phyloP scores from a whole-genome alignment of 495 filamentous ascomycete genomes.

The Neurospora tetrasperma region DNA sequence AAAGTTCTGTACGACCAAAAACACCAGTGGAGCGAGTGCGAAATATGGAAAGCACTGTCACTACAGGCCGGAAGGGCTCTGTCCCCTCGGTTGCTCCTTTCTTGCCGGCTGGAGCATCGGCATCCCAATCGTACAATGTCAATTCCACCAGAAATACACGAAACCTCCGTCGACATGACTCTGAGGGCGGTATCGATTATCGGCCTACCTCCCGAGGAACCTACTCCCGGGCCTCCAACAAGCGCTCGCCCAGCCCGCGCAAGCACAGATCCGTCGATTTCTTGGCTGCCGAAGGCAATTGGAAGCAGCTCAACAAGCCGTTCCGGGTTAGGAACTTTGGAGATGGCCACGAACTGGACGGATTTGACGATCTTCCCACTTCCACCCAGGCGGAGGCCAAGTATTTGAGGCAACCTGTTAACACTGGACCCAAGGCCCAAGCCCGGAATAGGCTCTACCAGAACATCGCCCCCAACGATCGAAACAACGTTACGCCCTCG shows the following conservation, averaged over 20 bases:
- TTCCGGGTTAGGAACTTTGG: slow-evolving; percentile 70
- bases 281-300: slow-evolving; percentile 28
- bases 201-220: slow-evolving; percentile 44
- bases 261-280: slow-evolving; percentile 29
- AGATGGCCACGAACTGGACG: slow-evolving; percentile 83
- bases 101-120: slow-evolving; percentile 65
- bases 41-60: slow-evolving; percentile 41
- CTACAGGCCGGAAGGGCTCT: slow-evolving; percentile 46
- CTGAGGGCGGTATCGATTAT: slow-evolving; percentile 45
- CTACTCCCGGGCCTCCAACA: slow-evolving; percentile 38
- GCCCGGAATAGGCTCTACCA: slow-evolving; percentile 52
- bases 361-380: slow-evolving; percentile 90
- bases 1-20: slow-evolving; percentile 50
- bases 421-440: slow-evolving; percentile 56
- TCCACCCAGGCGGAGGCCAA: slow-evolving; percentile 70
- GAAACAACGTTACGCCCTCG: slow-evolving; percentile 39
- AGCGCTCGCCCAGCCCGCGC: slow-evolving; percentile 47
- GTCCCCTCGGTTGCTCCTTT: slow-evolving; percentile 46
- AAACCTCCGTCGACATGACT: slow-evolving; percentile 56
- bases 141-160: slow-evolving; percentile 54
- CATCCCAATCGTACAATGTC: slow-evolving; percentile 69
- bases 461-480: slow-evolving; percentile 35
- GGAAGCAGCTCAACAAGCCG: slow-evolving; percentile 59
- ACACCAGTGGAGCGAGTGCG: slow-evolving; percentile 57
- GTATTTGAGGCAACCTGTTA: slow-evolving; percentile 70